phyloP scores from a whole-genome alignment of 116 monocot species.

The Trichopus zeylanicus region DNA sequence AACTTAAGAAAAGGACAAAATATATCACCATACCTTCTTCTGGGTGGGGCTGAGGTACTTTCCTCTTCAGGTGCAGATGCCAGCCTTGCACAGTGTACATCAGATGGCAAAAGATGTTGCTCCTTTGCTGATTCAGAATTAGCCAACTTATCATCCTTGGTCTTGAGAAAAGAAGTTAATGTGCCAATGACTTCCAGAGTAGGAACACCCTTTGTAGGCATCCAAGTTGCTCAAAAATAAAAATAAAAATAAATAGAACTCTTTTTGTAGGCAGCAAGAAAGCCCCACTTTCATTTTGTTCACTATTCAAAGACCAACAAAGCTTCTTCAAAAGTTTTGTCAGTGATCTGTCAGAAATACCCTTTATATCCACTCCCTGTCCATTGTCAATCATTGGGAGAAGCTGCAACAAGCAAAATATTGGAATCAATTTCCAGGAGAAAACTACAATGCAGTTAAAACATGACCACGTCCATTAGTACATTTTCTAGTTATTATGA shows the following conservation, averaged over 20 bases:
- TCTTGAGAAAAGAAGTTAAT: conserved; percentile 16
- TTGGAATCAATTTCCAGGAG: not conserved
- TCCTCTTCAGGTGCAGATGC: conserved; percentile 12
- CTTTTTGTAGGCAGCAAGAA: conserved; percentile 50
- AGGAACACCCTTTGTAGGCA: conserved; percentile 25
- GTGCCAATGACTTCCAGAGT: conserved; percentile 45
- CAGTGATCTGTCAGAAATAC: conserved; percentile 55
- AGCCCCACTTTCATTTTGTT: conserved; percentile 28
- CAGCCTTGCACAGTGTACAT: conserved; percentile 5
- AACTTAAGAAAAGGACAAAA: not conserved
- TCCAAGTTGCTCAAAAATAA: too few species aligned
- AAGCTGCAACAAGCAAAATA: conserved; percentile 43
- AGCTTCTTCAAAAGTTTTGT: conserved; percentile 60
- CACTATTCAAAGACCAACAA: conserved; percentile 57
- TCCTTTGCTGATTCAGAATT: conserved; percentile 3
- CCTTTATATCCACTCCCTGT: conserved; percentile 79
- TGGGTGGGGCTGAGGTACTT: conserved; percentile 24
- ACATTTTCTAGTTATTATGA: not conserved
- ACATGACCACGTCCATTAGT: not conserved
- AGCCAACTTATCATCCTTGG: conserved; percentile 1
- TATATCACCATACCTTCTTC: conserved; percentile 42
- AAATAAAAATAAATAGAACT: too few species aligned
- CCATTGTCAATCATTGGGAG: conserved; percentile 89
- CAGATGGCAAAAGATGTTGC: conserved; percentile 2
- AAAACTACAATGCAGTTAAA: not conserved